Percentiles rank a stretch among this genome's conserved stretches.
Conservation (phyloP, 1,284 basidiomycete genomes). For the Phlebopus sp. region DNA sequence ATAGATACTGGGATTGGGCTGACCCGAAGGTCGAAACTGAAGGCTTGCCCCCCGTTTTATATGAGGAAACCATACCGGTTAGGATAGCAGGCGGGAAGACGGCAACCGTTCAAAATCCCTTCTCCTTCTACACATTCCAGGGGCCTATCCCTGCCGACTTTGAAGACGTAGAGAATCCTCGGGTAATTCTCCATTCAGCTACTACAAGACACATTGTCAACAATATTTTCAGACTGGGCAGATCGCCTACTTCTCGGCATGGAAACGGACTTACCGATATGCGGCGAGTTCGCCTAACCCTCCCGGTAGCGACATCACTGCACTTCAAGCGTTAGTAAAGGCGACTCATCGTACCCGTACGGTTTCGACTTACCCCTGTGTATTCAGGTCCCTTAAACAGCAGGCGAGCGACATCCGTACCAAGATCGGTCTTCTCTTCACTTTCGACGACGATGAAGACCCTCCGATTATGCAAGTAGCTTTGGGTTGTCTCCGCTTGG, state of each 20-base stretch:
- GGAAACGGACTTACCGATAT: slow-evolving; percentile 18
- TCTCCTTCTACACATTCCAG: slow-evolving; percentile 16
- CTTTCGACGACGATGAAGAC: slow-evolving; percentile 43
- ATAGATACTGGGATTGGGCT: slow-evolving; percentile 27
- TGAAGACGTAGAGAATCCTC: slow-evolving; percentile 2
- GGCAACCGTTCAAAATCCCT: slow-evolving; percentile 17
- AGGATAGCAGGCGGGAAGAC: slow-evolving; percentile 1
- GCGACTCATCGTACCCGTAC: not conserved
- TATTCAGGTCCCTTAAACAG: slow-evolving; percentile 15
- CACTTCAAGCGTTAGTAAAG: slow-evolving; percentile 15
- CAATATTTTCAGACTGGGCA: slow-evolving; percentile 1
- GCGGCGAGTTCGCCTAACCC: not conserved
- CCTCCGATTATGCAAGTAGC: too few species aligned
- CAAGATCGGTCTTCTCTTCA: slow-evolving; percentile 17
- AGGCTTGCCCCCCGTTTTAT: slow-evolving; percentile 21
- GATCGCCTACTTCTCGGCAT: slow-evolving; percentile 17
- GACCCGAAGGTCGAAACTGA: slow-evolving; percentile 19
- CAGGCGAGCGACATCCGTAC: slow-evolving; percentile 9
- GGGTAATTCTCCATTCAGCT: slow-evolving; percentile 7
- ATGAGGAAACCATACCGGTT: slow-evolving; percentile 8
- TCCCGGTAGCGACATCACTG: slow-evolving; percentile 9
- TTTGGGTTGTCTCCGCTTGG: too few species aligned
- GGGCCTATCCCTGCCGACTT: slow-evolving; percentile 20
- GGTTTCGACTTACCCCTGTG: not conserved
- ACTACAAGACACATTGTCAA: not conserved